These are phyloP conservation scores for Sclerotinia glacialis DNA, from an alignment of 2,329 filamentous ascomycete species.

Conservation along the genomic window DNA sequence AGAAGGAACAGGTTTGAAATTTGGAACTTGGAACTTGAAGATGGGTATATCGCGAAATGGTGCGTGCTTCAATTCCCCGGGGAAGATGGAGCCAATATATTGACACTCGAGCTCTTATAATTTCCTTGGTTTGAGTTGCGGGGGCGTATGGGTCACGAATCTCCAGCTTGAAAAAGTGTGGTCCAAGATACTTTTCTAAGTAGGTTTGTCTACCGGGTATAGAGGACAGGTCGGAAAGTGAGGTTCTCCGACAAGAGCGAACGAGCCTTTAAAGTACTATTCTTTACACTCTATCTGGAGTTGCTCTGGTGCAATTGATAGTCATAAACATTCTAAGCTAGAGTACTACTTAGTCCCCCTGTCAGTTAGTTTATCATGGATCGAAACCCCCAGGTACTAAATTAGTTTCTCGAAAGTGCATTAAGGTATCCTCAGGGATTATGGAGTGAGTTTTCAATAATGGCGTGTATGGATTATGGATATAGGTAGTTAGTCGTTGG, in stretches of 20 bases:
- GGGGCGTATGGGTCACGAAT: slow-evolving; percentile 4
- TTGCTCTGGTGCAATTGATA: neutral
- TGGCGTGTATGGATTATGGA: neutral
- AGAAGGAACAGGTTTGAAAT: neutral
- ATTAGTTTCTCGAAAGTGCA: neutral
- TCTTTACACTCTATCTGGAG: neutral
- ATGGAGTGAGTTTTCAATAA: neutral
- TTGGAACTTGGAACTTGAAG: neutral
- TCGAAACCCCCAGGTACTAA: no score
- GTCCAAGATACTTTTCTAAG: neutral
- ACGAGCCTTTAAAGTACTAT: neutral
- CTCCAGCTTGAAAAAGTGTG: neutral
- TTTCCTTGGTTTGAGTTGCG: slow-evolving; percentile 8
- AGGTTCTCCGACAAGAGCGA: neutral
- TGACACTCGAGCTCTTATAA: slow-evolving; percentile 6
- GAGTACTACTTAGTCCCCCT: neutral
- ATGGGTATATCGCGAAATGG: slow-evolving; percentile 6
- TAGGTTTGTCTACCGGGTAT: neutral
- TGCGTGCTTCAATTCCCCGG: slow-evolving; percentile 8
- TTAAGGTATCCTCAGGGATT: neutral
- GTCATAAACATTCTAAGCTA: neutral
- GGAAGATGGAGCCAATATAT: slow-evolving; percentile 1
- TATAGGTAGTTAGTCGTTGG: no score
- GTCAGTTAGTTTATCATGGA: neutral
- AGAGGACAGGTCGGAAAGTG: neutral